Percentiles rank a stretch among this genome's conserved stretches.
Evolutionary conservation across 208 protist species (phyloP).

Genomic region (Herpetomonas tarakana): DNA sequence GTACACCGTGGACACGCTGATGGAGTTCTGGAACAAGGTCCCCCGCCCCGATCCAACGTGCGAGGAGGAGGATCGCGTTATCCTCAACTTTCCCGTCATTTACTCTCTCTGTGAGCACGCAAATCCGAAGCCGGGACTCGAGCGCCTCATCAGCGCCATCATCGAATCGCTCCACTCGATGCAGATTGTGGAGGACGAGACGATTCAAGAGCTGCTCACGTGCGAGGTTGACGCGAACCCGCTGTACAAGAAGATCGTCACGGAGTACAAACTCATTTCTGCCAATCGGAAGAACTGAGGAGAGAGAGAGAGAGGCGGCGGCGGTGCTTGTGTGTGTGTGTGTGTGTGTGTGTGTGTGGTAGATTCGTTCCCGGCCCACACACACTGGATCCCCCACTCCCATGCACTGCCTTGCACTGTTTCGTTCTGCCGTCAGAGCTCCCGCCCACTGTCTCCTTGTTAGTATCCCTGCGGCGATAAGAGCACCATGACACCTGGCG

Average conservation of each 20-base stretch:
- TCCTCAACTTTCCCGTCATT: constrained; percentile 46
- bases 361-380: too few relatives aligned
- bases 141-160: constrained; percentile 50
- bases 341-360: too few relatives aligned
- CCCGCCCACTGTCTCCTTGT: too few relatives aligned
- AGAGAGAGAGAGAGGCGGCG: neutral
- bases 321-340: too few relatives aligned
- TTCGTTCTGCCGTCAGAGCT: too few relatives aligned
- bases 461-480: too few relatives aligned
- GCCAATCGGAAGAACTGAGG: constrained; percentile 2
- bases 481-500: too few relatives aligned
- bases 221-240: constrained; percentile 25
- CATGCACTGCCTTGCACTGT: too few relatives aligned
- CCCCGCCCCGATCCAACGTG: constrained; percentile 19
- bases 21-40: constrained; percentile 76
- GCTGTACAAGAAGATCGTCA: constrained; percentile 28
- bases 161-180: constrained; percentile 57
- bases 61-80: constrained; percentile 36
- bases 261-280: constrained; percentile 25
- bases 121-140: constrained; percentile 37
- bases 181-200: constrained; percentile 56
- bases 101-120: constrained; percentile 51
- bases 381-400: too few relatives aligned
- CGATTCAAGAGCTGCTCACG: constrained; percentile 42
- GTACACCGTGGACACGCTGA: constrained; percentile 52